These are phyloP conservation scores for Paraglomus occultum DNA, from an alignment of 192 early-diverging fungal species.

Conservation along the genomic window DNA sequence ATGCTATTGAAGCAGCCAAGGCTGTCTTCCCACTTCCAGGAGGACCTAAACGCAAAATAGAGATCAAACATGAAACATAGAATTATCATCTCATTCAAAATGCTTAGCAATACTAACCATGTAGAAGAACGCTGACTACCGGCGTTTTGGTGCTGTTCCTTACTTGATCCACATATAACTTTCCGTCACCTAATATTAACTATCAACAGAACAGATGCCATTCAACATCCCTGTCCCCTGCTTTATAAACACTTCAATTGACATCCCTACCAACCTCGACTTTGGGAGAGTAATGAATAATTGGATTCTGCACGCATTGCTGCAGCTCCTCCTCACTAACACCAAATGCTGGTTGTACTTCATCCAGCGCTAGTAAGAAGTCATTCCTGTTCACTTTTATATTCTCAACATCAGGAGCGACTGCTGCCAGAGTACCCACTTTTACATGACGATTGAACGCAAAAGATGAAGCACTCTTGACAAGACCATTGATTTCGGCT, in stretches of 20 bases:
- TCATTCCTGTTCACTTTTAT: constrained; percentile 86
- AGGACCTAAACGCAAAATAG: constrained; percentile 38
- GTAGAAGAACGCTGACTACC: constrained; percentile 85
- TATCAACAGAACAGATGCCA: constrained; percentile 22
- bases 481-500: constrained; percentile 93
- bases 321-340: constrained; percentile 88
- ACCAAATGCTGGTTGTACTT: constrained; percentile 94
- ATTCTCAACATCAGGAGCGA: constrained; percentile 81
- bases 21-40: constrained; percentile 92
- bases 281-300: constrained; percentile 70
- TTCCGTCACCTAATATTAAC: constrained; percentile 56
- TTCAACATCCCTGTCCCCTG: not conserved
- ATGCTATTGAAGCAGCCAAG: constrained; percentile 92
- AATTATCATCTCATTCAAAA: constrained; percentile 10
- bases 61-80: constrained; percentile 32
- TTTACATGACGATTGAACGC: constrained; percentile 96
- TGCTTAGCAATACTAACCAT: constrained; percentile 46
- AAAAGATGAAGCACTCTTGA: constrained; percentile 91
- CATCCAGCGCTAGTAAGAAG: constrained; percentile 86
- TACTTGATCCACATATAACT: constrained; percentile 70
- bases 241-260: not conserved
- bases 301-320: constrained; percentile 78
- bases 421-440: constrained; percentile 79
- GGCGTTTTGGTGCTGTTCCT: constrained; percentile 80
- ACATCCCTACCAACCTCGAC: constrained; percentile 34